Base-by-base conservation (phyloP, 2,329 filamentous ascomycete species). In the Colletotrichum chrysophilum region DNA sequence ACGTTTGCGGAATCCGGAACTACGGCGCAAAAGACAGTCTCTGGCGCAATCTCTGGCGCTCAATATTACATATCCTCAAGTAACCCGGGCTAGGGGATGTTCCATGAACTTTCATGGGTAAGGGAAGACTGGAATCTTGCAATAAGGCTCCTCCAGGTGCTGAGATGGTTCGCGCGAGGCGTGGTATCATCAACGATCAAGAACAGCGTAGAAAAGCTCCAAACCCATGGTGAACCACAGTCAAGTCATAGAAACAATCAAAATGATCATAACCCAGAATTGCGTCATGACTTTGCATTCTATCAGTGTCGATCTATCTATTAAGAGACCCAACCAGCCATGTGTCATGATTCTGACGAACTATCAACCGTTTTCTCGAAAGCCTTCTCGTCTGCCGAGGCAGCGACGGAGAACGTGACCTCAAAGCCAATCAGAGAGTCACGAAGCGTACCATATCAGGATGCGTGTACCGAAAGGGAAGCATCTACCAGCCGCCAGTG, bases 401-500 rank as follows among this genome's bases (percentile, higher is more conserved):
- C 70, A 74, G 70, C 70, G 70, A 74, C 74, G 64, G 65, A 66
- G 64, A 52, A 28, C 30, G 48, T 76, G 65, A 74, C 70, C 74
- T 76, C 70, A 74, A 67, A 43, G 24, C 65, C 65, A 60, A 69
- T 14, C 52, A 66, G 64, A 76, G 70, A 48, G 38, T 65, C 58
- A 69, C 70, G 56, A 36, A 73, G n/a, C 56, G 18, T 34, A 14
- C 5, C 30, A 52, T 30, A 66, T 24, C 48, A 16, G 30, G 4
- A 52, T 14, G 10, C 60, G 32, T 32, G 26, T 64, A 43, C 34
- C 8, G 8, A 28, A 61, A 18, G 26, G 28, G 8, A 55, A 13
- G 16, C 64, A 55, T 70, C 60, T 75, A 77, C 76, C 76, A 77
- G 36, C 66, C 76, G 16, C 38, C 48, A 26, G 16, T 58, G 16